These are phyloP conservation scores for Paraconiothyrium sp. DNA, from an alignment of 2,329 filamentous ascomycete species.

Conservation along the genomic window DNA sequence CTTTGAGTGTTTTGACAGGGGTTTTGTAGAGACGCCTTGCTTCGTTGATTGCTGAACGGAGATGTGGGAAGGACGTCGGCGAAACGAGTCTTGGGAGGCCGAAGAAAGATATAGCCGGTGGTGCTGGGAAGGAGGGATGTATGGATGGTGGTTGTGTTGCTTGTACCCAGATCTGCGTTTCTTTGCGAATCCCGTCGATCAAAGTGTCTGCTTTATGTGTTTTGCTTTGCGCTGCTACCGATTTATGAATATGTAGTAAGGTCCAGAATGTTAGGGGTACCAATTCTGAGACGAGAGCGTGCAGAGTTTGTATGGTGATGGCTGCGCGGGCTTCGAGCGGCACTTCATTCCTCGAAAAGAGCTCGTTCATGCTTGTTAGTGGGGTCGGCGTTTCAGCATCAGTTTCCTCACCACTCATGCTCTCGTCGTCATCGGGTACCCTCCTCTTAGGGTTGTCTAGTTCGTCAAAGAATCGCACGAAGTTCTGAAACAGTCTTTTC, in stretches of 20 bases:
- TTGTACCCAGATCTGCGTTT: conserved; percentile 42
- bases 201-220: conserved; percentile 23
- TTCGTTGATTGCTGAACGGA: conserved; percentile 45
- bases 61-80: conserved; percentile 31
- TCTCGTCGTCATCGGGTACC: conserved; percentile 43
- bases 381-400: conserved; percentile 47
- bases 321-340: conserved; percentile 40
- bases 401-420: conserved; percentile 43
- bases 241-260: conserved; percentile 38
- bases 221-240: conserved; percentile 23
- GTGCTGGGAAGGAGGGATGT: conserved; percentile 47
- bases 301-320: conserved; percentile 40
- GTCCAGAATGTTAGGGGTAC: conserved; percentile 48
- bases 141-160: conserved; percentile 47
- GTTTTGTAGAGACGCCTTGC: conserved; percentile 40
- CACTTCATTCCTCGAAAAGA: conserved; percentile 41
- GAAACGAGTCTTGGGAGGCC: conserved; percentile 23
- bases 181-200: conserved; percentile 36
- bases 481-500: conserved; percentile 40
- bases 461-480: conserved; percentile 38
- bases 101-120: conserved; percentile 41
- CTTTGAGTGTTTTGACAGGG: conserved; percentile 30
- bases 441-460: conserved; percentile 40
- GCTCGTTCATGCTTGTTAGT: conserved; percentile 40
- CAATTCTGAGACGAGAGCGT: conserved; percentile 39